Base-by-base conservation (phyloP, 202 grass and related monocot species). In the Digitaria exilis region DNA sequence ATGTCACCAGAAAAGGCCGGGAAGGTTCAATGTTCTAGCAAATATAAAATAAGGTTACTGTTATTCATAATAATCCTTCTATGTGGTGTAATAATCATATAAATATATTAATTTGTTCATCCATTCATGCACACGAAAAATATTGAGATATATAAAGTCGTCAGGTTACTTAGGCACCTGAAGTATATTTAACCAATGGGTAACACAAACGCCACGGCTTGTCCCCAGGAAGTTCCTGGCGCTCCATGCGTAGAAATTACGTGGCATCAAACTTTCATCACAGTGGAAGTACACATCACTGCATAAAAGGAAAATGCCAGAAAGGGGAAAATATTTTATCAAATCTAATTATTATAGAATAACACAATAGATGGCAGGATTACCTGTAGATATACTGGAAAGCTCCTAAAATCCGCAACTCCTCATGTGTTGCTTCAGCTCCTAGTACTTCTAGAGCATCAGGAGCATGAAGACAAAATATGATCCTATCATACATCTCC, bases 171-270 rank as follows among this genome's bases (percentile, higher is more conserved):
- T 29, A 32, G 3, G 42, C 25, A 71, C 69, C 61, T 65, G 61
- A 35, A 65, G 16, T 65, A 34, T 34, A 21, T 65, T 65, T 34
- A 65, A 7, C 31, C 61, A 65, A 3, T 35, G 34, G 61, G 61
- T 65, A 35, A 65, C 61, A 65, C 61, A 65, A 7, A 3, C 30
- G 1, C 31, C 61, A 65, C 30, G 19, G 17, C 2, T 60, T 14
- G 87, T 87, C 29, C 90, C 83, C 62, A 92, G 68, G 80, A 96
- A 96, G 56, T 96, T 96, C 90, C 93, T 90, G 25, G 93, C 76
- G 70, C 93, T 90, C 93, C 93, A 92, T 52, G 90, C 93, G 5
- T 83, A 84, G 45, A 66, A 56, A 80, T 96, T 96, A 30, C 29
- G 88, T 4, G 93, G 93, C 93, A 96, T 93, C 58, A 96, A 79